Evolutionary conservation across 2,329 filamentous ascomycete genomes (phyloP), one percentile per base, ranked within the genome.

Genomic region (Aureobasidium lini): DNA sequence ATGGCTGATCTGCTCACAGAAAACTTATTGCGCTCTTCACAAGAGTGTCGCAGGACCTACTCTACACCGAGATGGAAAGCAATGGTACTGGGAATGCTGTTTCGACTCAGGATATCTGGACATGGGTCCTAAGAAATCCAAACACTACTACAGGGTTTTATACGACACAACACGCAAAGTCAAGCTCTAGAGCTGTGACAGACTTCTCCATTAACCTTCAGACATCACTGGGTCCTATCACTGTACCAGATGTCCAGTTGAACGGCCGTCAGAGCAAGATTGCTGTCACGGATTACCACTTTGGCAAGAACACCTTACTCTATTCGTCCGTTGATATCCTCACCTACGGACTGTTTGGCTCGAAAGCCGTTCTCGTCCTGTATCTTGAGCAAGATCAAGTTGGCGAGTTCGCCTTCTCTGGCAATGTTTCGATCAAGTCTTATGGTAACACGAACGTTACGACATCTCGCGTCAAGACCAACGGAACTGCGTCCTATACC

Each of bases 211-310:
- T 86, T 4, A 70, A 76, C 3, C 75, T 85, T 5, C 78, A 77
- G 42, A 86, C 83, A 0, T 85, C 83, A 0, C 71, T 73, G 10
- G 84, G 84, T 1, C 68, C 74, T 2, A 63, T 85, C 6, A 81
- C 77, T 0, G 75, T 86, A 15, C 82, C 84, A 0, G 77, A 79
- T 58, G 77, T 85, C 42, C 73, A 79, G 9, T 75, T 87, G 42
- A 79, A 84, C 56, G 84, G 84, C 0, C 81, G 84, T 37, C 81
- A 85, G 53, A 81, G 82, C 15, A 86, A 86, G 73, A 81, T 86
- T 15, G 68, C 85, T 5, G 80, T 83, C 0, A 83, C 82, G 0
- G 83, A 86, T 64, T 86, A 85, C 56, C 68, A 64, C 1, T 78
- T 85, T 44, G 82, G 81, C 1, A 67, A 71, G 7, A 73, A 81